These are phyloP conservation scores for Botryotinia convoluta DNA, from an alignment of 2,329 filamentous ascomycete genomes.

Conservation along the genomic window DNA sequence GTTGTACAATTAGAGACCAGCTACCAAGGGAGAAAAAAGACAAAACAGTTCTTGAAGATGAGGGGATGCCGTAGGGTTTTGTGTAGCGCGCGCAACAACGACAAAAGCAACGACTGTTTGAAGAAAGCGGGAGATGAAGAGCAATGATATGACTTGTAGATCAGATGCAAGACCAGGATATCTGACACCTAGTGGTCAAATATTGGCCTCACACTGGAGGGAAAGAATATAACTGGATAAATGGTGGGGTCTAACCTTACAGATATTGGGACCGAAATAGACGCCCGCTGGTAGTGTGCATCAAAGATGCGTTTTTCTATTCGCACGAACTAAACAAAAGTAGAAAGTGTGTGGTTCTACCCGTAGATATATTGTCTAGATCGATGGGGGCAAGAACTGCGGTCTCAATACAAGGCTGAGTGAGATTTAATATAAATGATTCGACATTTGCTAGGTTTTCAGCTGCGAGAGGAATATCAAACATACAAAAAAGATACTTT, in stretches of 20 bases:
- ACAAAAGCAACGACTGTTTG: constrained; percentile 27
- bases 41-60: constrained; percentile 27
- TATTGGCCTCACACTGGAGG: constrained; percentile 21
- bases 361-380: constrained; percentile 21
- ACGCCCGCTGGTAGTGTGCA: constrained; percentile 30
- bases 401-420: constrained; percentile 27
- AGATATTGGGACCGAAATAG: constrained; percentile 32
- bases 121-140: constrained; percentile 28
- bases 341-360: constrained; percentile 11
- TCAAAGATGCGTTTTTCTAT: constrained; percentile 4
- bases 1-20: constrained; percentile 37
- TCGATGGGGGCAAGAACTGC: constrained; percentile 23
- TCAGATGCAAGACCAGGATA: constrained; percentile 20
- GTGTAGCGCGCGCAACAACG: constrained; percentile 34
- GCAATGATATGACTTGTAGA: constrained; percentile 30
- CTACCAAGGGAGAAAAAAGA: constrained; percentile 34
- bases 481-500: background rate
- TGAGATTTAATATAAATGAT: constrained; percentile 10
- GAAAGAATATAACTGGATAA: constrained; percentile 30
- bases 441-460: background rate
- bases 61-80: constrained; percentile 36
- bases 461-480: background rate
- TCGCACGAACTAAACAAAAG: constrained; percentile 5
- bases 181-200: constrained; percentile 23
- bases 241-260: constrained; percentile 20